Conservation (phyloP, 331 rosid species). For the Acacia concinna region DNA sequence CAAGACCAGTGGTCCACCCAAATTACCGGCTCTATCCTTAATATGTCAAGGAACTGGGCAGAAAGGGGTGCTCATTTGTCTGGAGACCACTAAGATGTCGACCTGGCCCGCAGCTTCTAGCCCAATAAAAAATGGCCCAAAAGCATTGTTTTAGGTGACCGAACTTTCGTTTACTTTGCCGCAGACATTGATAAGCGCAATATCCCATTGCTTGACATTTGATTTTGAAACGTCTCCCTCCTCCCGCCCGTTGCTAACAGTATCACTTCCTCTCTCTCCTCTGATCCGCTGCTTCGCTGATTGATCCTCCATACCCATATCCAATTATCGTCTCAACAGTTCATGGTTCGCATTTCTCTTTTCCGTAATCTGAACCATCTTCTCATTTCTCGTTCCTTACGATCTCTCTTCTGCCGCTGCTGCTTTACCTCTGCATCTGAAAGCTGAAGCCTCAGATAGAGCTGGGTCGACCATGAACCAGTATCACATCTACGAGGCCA, state of each 20-base stretch:
- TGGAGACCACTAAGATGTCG: neutral
- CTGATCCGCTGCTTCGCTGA: neutral
- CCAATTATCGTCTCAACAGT: neutral
- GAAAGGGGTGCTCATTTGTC: neutral
- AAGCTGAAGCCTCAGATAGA: conserved; percentile 42
- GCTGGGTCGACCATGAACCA: conserved; percentile 43
- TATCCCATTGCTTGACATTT: neutral
- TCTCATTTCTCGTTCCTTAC: neutral
- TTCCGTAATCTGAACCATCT: neutral
- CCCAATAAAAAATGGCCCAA: neutral
- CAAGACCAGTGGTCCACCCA: too few species aligned
- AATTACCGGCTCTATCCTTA: too few species aligned
- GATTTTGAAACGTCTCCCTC: neutral
- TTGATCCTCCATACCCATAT: neutral
- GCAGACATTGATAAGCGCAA: neutral
- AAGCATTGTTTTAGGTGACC: neutral
- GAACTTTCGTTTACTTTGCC: neutral
- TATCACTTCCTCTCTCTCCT: neutral
- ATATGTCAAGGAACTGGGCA: too few species aligned
- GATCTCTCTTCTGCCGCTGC: neutral
- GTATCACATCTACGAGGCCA: conserved; percentile 82
- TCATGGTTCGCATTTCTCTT: neutral
- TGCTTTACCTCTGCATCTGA: neutral
- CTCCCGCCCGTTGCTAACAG: neutral
- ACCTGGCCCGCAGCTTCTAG: neutral